These are phyloP conservation scores for Grosmannia huntii DNA, from an alignment of 2,329 filamentous ascomycete genomes.

Conservation along the genomic window DNA sequence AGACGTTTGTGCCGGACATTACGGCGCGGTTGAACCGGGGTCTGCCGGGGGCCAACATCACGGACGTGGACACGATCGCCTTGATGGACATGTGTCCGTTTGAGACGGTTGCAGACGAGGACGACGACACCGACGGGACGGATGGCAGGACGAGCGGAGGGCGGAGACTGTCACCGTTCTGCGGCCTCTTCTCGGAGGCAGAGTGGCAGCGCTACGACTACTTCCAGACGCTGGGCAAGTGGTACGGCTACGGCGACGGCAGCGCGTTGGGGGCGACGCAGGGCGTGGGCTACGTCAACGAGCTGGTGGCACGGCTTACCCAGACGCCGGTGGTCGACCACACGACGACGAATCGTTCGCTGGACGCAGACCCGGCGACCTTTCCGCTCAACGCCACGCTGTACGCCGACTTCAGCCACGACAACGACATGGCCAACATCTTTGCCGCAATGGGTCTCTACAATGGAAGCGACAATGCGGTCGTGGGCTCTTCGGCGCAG, in stretches of 20 bases:
- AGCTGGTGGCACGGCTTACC: constrained; percentile 73
- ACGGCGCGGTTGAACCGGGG: constrained; percentile 55
- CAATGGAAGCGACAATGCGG: constrained; percentile 38
- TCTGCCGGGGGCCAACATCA: constrained; percentile 55
- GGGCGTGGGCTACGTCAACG: constrained; percentile 78
- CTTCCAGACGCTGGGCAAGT: constrained; percentile 67
- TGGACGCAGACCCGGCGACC: constrained; percentile 52
- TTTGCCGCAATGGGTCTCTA: constrained; percentile 70
- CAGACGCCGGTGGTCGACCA: constrained; percentile 53
- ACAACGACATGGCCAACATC: constrained; percentile 72
- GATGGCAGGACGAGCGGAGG: not conserved
- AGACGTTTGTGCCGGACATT: constrained; percentile 54
- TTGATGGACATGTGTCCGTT: constrained; percentile 89
- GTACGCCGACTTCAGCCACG: constrained; percentile 87
- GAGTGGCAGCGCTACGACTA: constrained; percentile 79
- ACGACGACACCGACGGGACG: constrained; percentile 25
- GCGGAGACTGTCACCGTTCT: constrained; percentile 52
- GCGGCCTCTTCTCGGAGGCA: constrained; percentile 54
- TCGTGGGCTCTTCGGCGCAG: constrained; percentile 16
- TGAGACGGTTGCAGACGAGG: constrained; percentile 54
- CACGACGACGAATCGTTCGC: constrained; percentile 65
- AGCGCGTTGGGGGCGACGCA: constrained; percentile 72
- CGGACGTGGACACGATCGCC: constrained; percentile 46
- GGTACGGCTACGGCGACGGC: constrained; percentile 67
- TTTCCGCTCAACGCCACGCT: constrained; percentile 60